Percentiles rank a stretch among this genome's conserved stretches.
Conservation (phyloP, 805 yeast species). For the Pichia exigua region DNA sequence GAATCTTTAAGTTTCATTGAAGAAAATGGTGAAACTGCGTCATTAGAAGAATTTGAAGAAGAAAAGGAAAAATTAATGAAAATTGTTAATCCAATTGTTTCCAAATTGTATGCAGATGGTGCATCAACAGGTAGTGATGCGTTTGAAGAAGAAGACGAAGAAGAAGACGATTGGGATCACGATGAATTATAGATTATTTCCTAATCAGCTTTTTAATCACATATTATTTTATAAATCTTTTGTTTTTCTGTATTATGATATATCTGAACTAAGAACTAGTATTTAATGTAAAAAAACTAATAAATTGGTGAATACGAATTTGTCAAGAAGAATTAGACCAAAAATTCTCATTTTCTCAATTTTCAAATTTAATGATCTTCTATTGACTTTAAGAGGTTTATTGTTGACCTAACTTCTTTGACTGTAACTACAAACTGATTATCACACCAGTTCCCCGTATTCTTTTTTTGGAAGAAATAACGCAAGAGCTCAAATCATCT, state of each 20-base stretch:
- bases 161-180: conserved; percentile 53
- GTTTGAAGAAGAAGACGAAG: conserved; percentile 42
- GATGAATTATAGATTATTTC: conserved; percentile 47
- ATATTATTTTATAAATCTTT: not conserved
- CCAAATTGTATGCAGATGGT: conserved; percentile 53
- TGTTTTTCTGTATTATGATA: not conserved
- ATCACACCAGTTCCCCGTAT: no score
- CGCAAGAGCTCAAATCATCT: no score
- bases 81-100: conserved; percentile 85
- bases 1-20: conserved; percentile 66
- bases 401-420: no score
- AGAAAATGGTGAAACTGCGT: conserved; percentile 73
- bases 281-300: not conserved
- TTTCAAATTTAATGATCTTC: not conserved
- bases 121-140: conserved; percentile 36
- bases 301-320: no score
- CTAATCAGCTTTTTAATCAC: not conserved
- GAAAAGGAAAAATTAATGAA: conserved; percentile 77
- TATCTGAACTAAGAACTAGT: not conserved
- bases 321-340: no score
- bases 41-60: conserved; percentile 89
- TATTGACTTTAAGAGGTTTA: no score
- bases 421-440: no score
- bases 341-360: not conserved
- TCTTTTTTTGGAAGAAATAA: no score